Percentiles rank a stretch among this genome's conserved stretches.
phyloP scores from a whole-genome alignment of 805 yeast species.

The Saccharomycopsis amapae region DNA sequence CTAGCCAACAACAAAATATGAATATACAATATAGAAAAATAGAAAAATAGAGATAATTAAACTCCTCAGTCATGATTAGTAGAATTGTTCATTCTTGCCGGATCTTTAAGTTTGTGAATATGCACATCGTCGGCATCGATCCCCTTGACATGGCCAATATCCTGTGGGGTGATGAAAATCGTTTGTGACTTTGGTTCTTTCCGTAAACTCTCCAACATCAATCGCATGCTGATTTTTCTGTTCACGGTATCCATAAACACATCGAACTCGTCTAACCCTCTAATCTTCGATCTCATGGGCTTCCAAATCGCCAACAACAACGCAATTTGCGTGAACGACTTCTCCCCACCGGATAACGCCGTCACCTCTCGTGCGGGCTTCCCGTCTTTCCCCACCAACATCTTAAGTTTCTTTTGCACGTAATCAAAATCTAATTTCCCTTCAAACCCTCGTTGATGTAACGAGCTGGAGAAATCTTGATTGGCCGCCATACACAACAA shows the following conservation, averaged over 20 bases:
- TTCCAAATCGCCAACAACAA: conserved; percentile 86
- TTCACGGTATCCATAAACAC: conserved; percentile 96
- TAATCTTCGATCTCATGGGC: conserved; percentile 77
- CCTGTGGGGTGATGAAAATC: conserved; percentile 90
- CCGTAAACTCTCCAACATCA: conserved; percentile 63
- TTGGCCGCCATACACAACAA: conserved; percentile 43
- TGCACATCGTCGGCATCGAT: conserved; percentile 57
- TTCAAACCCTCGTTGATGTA: conserved; percentile 60
- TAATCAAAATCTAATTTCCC: conserved; percentile 67
- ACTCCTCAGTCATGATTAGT: too few relatives aligned
- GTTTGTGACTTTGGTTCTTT: conserved; percentile 70
- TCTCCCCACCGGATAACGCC: conserved; percentile 94
- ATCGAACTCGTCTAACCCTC: conserved; percentile 94
- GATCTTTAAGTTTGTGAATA: conserved; percentile 46
- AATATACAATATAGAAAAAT: too few relatives aligned
- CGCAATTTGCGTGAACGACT: conserved; percentile 88
- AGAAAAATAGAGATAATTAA: too few relatives aligned
- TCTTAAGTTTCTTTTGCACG: conserved; percentile 40
- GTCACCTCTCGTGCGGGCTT: conserved; percentile 60
- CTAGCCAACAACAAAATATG: too few relatives aligned
- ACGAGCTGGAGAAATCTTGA: conserved; percentile 49
- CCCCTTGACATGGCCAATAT: conserved; percentile 56
- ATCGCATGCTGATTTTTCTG: conserved; percentile 66
- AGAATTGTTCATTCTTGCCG: too few relatives aligned
- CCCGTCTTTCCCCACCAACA: conserved; percentile 53